Evolutionary conservation across 345 rosid genomes (phyloP).

Genomic region (Tarenaya hassleriana): DNA sequence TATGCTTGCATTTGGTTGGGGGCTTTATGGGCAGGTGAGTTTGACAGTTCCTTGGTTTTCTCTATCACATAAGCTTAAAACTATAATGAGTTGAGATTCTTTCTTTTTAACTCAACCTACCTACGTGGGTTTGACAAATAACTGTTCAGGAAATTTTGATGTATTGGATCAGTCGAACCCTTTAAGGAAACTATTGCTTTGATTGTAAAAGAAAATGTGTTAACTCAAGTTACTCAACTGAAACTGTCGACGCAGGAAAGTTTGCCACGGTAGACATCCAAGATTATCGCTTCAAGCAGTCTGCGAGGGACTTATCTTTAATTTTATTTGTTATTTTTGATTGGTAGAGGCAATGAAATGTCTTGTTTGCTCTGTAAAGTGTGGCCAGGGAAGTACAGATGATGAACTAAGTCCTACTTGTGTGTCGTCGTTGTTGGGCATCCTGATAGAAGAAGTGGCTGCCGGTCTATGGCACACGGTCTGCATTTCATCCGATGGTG

Average conservation of each 20-base stretch:
- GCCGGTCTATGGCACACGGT: conserved; percentile 96
- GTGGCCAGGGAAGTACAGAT: conserved; percentile 96
- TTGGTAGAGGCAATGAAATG: not conserved
- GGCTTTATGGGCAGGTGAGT: conserved; percentile 96
- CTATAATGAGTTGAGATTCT: conserved; percentile 10
- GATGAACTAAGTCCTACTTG: conserved; percentile 86
- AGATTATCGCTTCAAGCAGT: conserved; percentile 25
- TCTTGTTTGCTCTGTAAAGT: conserved; percentile 34
- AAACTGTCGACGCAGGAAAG: too few relatives aligned
- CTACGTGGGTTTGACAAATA: conserved; percentile 3
- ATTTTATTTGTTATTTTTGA: conserved; percentile 5
- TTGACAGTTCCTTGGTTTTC: conserved; percentile 15
- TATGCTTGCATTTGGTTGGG: conserved; percentile 97
- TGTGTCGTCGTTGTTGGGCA: conserved; percentile 82
- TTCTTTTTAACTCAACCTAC: conserved; percentile 9
- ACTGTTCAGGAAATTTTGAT: conserved; percentile 6
- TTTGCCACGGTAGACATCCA: conserved; percentile 25
- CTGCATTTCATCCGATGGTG: conserved; percentile 84
- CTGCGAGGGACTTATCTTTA: conserved; percentile 4
- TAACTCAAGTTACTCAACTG: too few relatives aligned
- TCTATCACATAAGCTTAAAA: conserved; percentile 9
- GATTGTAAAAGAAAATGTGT: too few relatives aligned
- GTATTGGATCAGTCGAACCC: conserved; percentile 5
- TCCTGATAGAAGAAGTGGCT: conserved; percentile 63
- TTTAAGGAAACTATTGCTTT: too few relatives aligned